phyloP scores from a whole-genome alignment of 176 grass and related monocot species.

The Paspalum notatum region DNA sequence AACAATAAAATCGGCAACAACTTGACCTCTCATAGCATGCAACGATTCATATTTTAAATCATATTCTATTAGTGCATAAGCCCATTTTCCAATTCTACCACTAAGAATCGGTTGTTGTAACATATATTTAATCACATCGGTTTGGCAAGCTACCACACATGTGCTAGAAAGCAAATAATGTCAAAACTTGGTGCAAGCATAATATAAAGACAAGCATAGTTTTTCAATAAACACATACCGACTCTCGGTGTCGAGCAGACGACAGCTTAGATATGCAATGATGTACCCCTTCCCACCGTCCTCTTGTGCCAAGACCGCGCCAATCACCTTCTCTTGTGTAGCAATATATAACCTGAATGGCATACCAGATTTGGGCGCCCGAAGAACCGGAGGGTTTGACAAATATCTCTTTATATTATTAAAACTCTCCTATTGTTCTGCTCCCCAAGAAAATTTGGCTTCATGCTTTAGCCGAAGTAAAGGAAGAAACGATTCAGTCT shows the following conservation, averaged over 20 bases:
- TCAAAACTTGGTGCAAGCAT: too few relatives aligned
- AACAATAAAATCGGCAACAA: too few relatives aligned
- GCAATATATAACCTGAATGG: neutral
- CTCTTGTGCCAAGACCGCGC: neutral
- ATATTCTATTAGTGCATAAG: neutral
- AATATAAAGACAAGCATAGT: too few relatives aligned
- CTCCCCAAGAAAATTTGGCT: neutral
- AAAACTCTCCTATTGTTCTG: neutral
- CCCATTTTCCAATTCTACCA: neutral
- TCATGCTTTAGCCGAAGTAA: neutral
- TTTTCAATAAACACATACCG: too few relatives aligned
- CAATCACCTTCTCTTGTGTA: neutral
- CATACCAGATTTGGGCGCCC: neutral
- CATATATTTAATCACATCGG: neutral
- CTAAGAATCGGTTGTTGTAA: neutral
- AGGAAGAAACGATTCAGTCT: constrained; percentile 16
- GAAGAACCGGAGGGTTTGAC: neutral
- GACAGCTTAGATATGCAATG: neutral
- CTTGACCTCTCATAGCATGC: too few relatives aligned
- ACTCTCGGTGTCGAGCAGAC: neutral
- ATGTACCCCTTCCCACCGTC: neutral
- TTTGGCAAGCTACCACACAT: too few relatives aligned
- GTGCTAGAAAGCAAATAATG: too few relatives aligned
- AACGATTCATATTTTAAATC: neutral
- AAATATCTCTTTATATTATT: neutral